Base-by-base conservation (phyloP, 768 basidiomycete species). In the Lactarius tabidus region DNA sequence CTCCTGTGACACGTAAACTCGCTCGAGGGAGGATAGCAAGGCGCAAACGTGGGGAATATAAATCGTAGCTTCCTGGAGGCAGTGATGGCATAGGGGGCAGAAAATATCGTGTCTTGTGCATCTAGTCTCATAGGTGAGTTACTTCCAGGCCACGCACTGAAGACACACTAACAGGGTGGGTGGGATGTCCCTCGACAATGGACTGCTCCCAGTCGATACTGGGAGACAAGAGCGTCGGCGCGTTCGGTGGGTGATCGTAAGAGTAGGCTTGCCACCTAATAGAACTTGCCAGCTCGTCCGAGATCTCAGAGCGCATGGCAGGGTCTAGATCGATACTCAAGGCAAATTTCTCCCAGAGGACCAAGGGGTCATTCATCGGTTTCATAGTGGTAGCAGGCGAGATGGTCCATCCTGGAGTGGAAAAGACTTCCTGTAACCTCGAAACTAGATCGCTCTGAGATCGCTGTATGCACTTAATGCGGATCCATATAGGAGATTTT, bases 141-240 rank as follows among this genome's bases (percentile, higher is more conserved):
- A 41, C 17, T 51, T 60, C 43, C 17, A n/a, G 41, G 18, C 33
- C 35, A 28, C 38, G 14, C 15, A 45, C 18, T 1, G 14, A 33
- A 23, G n/a, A 26, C 45, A 28, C 17, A 68, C 77, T 64, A 67
- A 84, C 84, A 18, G 85, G 84, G 72, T 86, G 85, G 0, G 81
- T 85, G 4, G 84, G 83, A 70, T 86, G 85, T 0, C 84, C 83
- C 71, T 85, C 84, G 23, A 84, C 81, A 33, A 85, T 83, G 2
- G 84, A 84, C 69, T 85, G 82, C 64, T 86, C 84, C 85, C 85
- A 86, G 39, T 77, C 79, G 15, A 86, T 80, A 61, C 83, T 84
- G 1, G 81, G 71, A 28, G 80, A 82, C 5, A 72, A 64, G 45
- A 84, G 80, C 6, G 74, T 70, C 1, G 85, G 82, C 5, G 79